A percentile compares a stretch with the other conserved stretches of the same genome.
phyloP scores from a whole-genome alignment of 192 early-diverging fungal genomes.

The Coemansia aciculifera region DNA sequence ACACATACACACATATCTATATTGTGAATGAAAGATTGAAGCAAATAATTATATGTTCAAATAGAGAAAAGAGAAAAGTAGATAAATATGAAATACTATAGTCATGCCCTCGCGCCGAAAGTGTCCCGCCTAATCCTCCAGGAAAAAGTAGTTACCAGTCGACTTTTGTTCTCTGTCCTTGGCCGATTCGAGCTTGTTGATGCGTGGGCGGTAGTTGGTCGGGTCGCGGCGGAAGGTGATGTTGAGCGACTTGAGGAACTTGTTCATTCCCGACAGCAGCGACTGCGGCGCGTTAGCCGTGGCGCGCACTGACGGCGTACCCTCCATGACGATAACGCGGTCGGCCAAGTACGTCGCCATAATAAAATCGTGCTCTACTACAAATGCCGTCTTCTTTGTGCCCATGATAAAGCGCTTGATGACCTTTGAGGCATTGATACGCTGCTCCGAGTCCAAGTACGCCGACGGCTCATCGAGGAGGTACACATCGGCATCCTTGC shows the following conservation, averaged over 20 bases:
- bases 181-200: conserved; percentile 93
- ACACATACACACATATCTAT: not conserved
- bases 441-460: conserved; percentile 98
- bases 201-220: conserved; percentile 94
- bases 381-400: conserved; percentile 94
- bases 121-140: conserved; percentile 54
- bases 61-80: conserved; percentile 1
- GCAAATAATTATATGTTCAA: not conserved
- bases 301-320: conserved; percentile 82
- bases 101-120: not conserved
- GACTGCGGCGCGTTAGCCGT: conserved; percentile 83
- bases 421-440: conserved; percentile 97
- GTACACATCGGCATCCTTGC: conserved; percentile 92
- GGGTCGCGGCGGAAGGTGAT: conserved; percentile 98
- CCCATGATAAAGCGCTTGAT: conserved; percentile 98
- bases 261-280: conserved; percentile 94
- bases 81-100: not conserved
- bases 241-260: conserved; percentile 85
- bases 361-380: conserved; percentile 99
- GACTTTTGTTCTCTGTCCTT: conserved; percentile 97
- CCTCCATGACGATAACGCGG: conserved; percentile 94
- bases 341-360: conserved; percentile 99
- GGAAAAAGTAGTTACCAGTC: conserved; percentile 66
- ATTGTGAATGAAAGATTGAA: not conserved
- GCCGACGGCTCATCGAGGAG: conserved; percentile 98